A percentile compares a stretch with the other conserved stretches of the same genome.
Evolutionary conservation across 768 basidiomycete species (phyloP).

Genomic region (Termitomyces sp.): DNA sequence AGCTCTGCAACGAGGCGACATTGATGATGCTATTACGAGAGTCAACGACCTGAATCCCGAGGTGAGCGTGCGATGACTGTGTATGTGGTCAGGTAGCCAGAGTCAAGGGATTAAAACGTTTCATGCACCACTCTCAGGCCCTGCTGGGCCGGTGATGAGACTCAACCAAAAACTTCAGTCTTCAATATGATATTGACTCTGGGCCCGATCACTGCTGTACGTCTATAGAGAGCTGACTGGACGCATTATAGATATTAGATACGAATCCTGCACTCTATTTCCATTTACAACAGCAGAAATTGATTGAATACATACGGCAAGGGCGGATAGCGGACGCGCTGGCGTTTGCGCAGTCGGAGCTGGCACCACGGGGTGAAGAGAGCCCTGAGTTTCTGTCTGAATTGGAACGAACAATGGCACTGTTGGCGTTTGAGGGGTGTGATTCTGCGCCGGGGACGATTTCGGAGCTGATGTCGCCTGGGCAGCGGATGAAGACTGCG

Average conservation of each 20-base stretch:
- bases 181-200: conserved; percentile 79
- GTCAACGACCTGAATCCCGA: conserved; percentile 97
- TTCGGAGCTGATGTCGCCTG: conserved; percentile 76
- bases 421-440: conserved; percentile 78
- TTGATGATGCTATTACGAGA: conserved; percentile 92
- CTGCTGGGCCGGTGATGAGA: conserved; percentile 79
- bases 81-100: conserved; percentile 14
- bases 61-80: conserved; percentile 59
- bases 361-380: conserved; percentile 94
- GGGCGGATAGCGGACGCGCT: conserved; percentile 79
- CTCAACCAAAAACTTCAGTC: conserved; percentile 85
- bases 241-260: conserved; percentile 79
- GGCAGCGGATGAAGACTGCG: conserved; percentile 92
- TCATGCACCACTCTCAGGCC: conserved; percentile 99
- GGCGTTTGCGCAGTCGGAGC: conserved; percentile 87
- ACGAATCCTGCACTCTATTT: conserved; percentile 93
- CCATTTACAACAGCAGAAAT: conserved; percentile 90
- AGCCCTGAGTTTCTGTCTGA: conserved; percentile 91
- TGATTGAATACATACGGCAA: conserved; percentile 92
- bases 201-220: conserved; percentile 16
- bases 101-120: conserved; percentile 78
- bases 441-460: conserved; percentile 63
- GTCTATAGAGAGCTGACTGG: conserved; percentile 20
- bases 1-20: conserved; percentile 90
- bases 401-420: conserved; percentile 92